These are phyloP conservation scores for Penicillium sp. DNA, from an alignment of 2,329 filamentous ascomycete genomes.

Conservation along the genomic window DNA sequence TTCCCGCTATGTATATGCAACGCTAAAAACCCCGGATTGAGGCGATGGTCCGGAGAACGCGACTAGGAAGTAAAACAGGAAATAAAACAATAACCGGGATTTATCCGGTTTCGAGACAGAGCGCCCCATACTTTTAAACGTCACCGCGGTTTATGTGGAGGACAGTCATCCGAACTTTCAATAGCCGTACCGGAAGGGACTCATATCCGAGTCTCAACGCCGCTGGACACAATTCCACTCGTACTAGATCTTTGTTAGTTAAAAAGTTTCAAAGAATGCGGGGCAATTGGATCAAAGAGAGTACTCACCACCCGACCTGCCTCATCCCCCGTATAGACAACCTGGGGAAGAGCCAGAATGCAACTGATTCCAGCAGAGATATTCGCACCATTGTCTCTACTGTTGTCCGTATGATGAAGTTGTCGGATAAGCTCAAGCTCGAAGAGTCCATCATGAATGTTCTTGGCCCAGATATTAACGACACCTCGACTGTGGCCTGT, in stretches of 20 bases:
- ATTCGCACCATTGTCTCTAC: constrained; percentile 59
- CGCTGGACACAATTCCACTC: constrained; percentile 60
- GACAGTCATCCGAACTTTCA: neutral
- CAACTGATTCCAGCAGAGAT: constrained; percentile 73
- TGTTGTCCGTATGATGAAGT: constrained; percentile 75
- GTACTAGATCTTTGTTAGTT: constrained; percentile 44
- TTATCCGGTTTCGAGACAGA: neutral
- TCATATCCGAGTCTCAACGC: constrained; percentile 31
- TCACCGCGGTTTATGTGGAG: neutral
- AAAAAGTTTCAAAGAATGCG: neutral
- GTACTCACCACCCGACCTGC: constrained; percentile 80
- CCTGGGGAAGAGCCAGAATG: constrained; percentile 76
- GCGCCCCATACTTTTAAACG: neutral
- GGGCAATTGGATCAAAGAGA: neutral
- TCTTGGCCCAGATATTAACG: constrained; percentile 70
- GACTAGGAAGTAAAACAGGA: constrained; percentile 1
- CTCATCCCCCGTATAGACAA: constrained; percentile 92
- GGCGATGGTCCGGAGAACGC: neutral
- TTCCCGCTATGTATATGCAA: constrained; percentile 7
- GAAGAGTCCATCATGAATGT: constrained; percentile 65
- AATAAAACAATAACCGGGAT: neutral
- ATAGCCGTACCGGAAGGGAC: constrained; percentile 5
- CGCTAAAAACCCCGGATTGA: constrained; percentile 2
- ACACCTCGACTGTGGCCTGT: constrained; percentile 83
- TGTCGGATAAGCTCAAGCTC: constrained; percentile 74